Evolutionary conservation across 2,329 filamentous ascomycete species (phyloP), one percentile per base, ranked within the genome.

Genomic region (Pseudogymnoascus sp.): DNA sequence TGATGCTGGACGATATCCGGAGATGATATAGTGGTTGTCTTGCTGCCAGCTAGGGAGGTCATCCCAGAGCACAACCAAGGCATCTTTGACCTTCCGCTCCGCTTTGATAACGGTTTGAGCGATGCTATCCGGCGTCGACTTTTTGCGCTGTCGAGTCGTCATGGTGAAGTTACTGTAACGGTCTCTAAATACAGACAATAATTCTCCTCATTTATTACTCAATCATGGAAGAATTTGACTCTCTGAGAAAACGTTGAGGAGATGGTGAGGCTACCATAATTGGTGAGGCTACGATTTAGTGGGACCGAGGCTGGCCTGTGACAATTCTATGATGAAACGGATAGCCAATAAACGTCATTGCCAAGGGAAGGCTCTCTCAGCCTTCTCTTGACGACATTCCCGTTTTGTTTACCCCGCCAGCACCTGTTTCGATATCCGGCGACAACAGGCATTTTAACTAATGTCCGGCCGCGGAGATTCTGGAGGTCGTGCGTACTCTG

Each of bases 1-100:
- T 1, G 85, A 86, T 21, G 79, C 79, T 1, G 83, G 82, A 47
- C 87, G 82, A 74, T 90, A 91, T 65, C 86, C 84, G 26, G 81
- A 81, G 63, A 78, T 79, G 64, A 91, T 90, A 76, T 85, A 88
- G 66, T 86, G 84, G 69, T 90, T 91, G 74, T 90, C 87, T 71
- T 78, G 80, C 68, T 79, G 78, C 81, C 81, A 83, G 61, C 76
- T 74, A 5, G 79, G 80, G 19, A 79, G 76, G 71, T 79, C 83
- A 68, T 79, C 76, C 81, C 76, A 83, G 64, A 81, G 75, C 35
- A 83, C 72, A 35, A 75, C 76, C 44, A 77, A 63, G 10, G 72
- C 71, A 61, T 76, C 65, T 66, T 79, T 72, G n/a, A 77, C 62
- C 35, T 75, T 74, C 21, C 67, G 64, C 60, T 72, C 72, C 6